Percentiles rank a stretch among this genome's conserved stretches.
These are phyloP conservation scores for Calonectria henricotiae DNA, from an alignment of 2,329 filamentous ascomycete species.

Conservation along the genomic window DNA sequence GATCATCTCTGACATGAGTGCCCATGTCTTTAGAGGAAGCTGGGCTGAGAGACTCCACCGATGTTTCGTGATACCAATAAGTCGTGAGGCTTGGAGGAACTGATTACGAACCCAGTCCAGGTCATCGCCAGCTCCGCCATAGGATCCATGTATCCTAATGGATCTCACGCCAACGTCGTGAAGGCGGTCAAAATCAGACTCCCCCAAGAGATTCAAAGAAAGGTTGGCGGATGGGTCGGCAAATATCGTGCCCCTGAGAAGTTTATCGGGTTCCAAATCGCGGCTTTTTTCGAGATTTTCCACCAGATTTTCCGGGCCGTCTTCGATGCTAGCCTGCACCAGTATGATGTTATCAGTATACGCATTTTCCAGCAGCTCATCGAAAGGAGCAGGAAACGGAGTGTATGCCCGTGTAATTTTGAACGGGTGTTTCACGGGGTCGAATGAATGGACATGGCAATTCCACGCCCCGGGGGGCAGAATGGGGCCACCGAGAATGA, in stretches of 20 bases:
- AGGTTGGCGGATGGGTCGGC: neutral
- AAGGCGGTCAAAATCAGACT: neutral
- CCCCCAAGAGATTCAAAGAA: neutral
- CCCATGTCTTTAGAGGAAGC: slow-evolving; percentile 1
- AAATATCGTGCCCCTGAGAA: neutral
- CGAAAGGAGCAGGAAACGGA: neutral
- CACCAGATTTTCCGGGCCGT: neutral
- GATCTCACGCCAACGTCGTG: neutral
- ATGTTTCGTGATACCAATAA: neutral
- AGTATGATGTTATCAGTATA: neutral
- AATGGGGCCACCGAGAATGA: no score
- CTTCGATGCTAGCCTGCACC: neutral
- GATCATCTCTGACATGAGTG: neutral
- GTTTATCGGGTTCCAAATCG: neutral
- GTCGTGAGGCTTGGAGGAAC: neutral
- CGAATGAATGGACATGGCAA: neutral
- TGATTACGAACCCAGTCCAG: slow-evolving; percentile 7
- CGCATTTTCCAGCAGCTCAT: neutral
- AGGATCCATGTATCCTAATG: neutral
- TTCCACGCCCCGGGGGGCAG: neutral
- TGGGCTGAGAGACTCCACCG: slow-evolving; percentile 1
- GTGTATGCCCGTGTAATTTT: neutral
- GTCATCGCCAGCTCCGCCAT: neutral
- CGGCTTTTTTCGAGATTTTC: neutral
- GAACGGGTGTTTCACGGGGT: neutral